These are phyloP conservation scores for Penicillium mononematosum DNA, from an alignment of 495 filamentous ascomycete species.

Conservation along the genomic window DNA sequence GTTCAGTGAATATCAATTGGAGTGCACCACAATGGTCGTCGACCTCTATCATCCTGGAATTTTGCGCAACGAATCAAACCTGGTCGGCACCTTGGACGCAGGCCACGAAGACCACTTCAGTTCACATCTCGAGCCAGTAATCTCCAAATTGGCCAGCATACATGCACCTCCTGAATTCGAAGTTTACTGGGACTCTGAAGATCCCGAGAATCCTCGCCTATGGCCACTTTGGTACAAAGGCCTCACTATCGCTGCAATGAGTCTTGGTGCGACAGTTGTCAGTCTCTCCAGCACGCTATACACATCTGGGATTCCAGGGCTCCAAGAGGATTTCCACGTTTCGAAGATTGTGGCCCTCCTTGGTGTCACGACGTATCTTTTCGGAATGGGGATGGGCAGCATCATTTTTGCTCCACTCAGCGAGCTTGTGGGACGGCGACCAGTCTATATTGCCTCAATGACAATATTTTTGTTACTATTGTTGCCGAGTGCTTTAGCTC, in stretches of 20 bases:
- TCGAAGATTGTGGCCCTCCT: slow-evolving; percentile 62
- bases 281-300: slow-evolving; percentile 20
- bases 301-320: slow-evolving; percentile 22
- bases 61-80: background rate
- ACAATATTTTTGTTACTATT: slow-evolving; percentile 47
- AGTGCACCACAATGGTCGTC: background rate
- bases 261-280: slow-evolving; percentile 20
- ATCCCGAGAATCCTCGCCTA: slow-evolving; percentile 15
- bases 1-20: background rate
- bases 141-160: slow-evolving; percentile 15
- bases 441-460: background rate
- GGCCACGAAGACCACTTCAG: slow-evolving; percentile 1
- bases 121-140: slow-evolving; percentile 1
- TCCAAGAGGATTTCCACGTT: slow-evolving; percentile 56
- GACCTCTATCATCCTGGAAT: background rate
- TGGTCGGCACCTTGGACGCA: background rate
- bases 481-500: slow-evolving; percentile 68
- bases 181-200: slow-evolving; percentile 11
- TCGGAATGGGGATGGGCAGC: slow-evolving; percentile 65
- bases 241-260: slow-evolving; percentile 17
- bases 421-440: slow-evolving; percentile 1
- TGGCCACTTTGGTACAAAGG: slow-evolving; percentile 23
- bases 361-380: slow-evolving; percentile 71
- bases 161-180: slow-evolving; percentile 14
- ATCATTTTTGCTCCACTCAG: slow-evolving; percentile 44